Evolutionary conservation across 805 yeast genomes (phyloP), one percentile per base, ranked within the genome.

Genomic region (Metschnikowia drakensbergensis): DNA sequence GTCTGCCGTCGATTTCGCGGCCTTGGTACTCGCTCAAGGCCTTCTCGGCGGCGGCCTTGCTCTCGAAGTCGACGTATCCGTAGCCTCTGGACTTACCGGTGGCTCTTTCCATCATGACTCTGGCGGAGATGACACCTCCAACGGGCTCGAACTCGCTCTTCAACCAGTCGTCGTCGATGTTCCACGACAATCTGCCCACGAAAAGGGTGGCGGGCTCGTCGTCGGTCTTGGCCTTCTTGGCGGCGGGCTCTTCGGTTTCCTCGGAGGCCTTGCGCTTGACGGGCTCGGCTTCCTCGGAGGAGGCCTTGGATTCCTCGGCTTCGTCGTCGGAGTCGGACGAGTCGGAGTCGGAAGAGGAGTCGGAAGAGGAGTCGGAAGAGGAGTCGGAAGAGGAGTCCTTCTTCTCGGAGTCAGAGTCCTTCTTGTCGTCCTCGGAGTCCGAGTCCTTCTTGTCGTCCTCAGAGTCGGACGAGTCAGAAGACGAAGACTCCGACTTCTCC

Each of bases 131-230:
- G 51, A 90, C 94, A 69, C 96, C 96, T 45, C 92, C 96, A 53
- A 70, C 52, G 54, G 78, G 80, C 68, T 84, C 90, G 69, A 94
- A 94, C 75, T 88, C 97, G 53, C 84, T 75, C 71, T 78, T 77
- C 68, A 94, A 82, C 96, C 96, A 88, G 52, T 84, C 96, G 67
- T 91, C 97, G 65, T 94, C 99, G 63, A 94, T 81, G 71, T 83
- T 86, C 98, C 98, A 94, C 22, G 98, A 90, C 64, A 94, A 81
- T 76, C 98, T 85, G 63, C 99, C 99, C 57, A 91, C 98, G 63
- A 94, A 94, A 57, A 94, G 70, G 52, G 98, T 92, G 51, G 92
- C 87, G 60, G 90, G 85, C 71, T 85, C 96, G 57, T 71, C 75
- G 45, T 68, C 69, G 46, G 65, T 57, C 74, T 77, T 79, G 56